Conservation (phyloP, 306 rosid species). For the Vigna hirtella region DNA sequence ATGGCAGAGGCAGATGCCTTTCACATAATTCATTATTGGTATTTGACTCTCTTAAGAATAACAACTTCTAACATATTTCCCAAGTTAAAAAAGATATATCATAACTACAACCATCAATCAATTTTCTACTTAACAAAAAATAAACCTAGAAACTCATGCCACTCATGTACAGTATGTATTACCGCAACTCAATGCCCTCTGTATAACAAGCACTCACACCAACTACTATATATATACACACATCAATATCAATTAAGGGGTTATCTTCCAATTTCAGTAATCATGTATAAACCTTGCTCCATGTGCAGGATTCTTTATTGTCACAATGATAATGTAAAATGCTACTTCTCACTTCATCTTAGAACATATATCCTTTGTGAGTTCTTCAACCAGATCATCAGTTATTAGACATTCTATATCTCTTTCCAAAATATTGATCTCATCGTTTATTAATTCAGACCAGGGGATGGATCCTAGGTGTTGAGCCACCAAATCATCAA, state of each 20-base stretch:
- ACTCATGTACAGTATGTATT: conserved; percentile 54
- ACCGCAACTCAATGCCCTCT: conserved; percentile 45
- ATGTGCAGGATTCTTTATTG: conserved; percentile 33
- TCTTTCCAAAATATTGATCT: conserved; percentile 59
- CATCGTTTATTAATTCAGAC: conserved; percentile 63
- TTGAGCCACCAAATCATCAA: conserved; percentile 72
- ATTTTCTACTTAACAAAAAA: conserved; percentile 36
- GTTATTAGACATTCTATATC: conserved; percentile 71
- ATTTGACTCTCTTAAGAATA: conserved; percentile 19
- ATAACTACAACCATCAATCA: conserved; percentile 37
- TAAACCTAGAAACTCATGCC: conserved; percentile 44
- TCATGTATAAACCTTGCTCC: conserved; percentile 46
- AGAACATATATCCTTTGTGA: conserved; percentile 69
- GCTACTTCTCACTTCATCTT: conserved; percentile 36
- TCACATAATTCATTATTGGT: conserved; percentile 12
- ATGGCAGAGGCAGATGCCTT: conserved; percentile 3
- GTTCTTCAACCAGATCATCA: conserved; percentile 75
- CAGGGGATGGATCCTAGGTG: conserved; percentile 67
- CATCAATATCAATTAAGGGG: conserved; percentile 50
- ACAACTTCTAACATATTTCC: neutral
- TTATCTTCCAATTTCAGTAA: conserved; percentile 45
- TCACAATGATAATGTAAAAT: conserved; percentile 42
- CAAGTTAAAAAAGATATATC: neutral
- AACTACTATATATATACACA: conserved; percentile 39
- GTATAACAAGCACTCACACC: conserved; percentile 48